Base-by-base conservation (phyloP, 176 grass and related monocot genomes). In the Elaeis guineensis region DNA sequence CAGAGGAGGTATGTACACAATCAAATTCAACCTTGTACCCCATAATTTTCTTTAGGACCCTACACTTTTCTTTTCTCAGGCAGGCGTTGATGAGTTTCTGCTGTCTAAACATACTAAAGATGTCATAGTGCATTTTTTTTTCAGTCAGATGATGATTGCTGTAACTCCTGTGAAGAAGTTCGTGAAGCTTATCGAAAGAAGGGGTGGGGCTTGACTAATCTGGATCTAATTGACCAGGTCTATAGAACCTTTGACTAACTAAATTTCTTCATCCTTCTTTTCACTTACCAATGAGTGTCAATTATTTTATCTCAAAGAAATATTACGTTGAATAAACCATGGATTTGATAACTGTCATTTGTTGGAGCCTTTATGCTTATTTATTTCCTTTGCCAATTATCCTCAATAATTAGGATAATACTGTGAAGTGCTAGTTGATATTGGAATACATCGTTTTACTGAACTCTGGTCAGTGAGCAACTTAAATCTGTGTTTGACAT, bases 91-190 rank as follows among this genome's bases (percentile, higher is more conserved):
- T 56, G 1, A 56, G 17, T 16, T 21, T 1, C 21, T 3, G 52
- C 25, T 35, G 60, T 18, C 59, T 61, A 48, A 25, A 85, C 70
- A 81, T 65, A 50, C 78, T 72, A 21, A 21, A 17, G 53, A 65
- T 74, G 9, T 60, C 26, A 63, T 56, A 57, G 65, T 71, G 57
- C 54, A 49, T 63, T 76, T 57, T 57, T 25, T 54, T 61, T 72
- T 63, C 82, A 98, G 93, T 83, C 82, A 71, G 93, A 98, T 76
- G 82, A 89, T 71, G 83, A 92, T 32, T 98, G 93, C 62, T 98
- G 93, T 74, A 98, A 98, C 80, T 72, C 84, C 51, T 98, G 93
- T 78, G 93, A 98, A 69, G 93, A 98, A 74, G 93, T 98, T 61
- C 84, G 88, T 73, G 93, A 85, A 61, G 76, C 82, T 22, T 98